Percentiles rank a stretch among this genome's conserved stretches.
These are phyloP conservation scores for Leishmania mexicana DNA, from an alignment of 208 protist species.

Conservation along the genomic window DNA sequence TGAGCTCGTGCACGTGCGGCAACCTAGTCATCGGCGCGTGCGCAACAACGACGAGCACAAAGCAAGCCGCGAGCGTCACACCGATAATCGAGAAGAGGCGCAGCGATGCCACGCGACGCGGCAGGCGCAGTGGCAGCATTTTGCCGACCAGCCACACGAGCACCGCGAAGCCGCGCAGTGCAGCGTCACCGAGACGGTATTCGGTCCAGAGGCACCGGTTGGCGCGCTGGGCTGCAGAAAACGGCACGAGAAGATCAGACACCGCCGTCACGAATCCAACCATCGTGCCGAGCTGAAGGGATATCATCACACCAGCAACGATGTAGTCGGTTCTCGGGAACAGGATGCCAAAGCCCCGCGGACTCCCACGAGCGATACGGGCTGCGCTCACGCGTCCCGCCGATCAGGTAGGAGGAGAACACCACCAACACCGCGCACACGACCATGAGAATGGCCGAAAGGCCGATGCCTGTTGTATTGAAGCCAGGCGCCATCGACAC, in stretches of 20 bases:
- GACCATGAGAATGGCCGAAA: constrained; percentile 54
- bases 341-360: constrained; percentile 53
- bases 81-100: constrained; percentile 73
- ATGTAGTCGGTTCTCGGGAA: constrained; percentile 65
- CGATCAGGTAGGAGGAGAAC: constrained; percentile 74
- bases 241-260: constrained; percentile 48
- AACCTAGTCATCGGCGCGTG: constrained; percentile 39
- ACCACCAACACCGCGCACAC: constrained; percentile 48
- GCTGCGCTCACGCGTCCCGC: constrained; percentile 52
- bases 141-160: constrained; percentile 58
- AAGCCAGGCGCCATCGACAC: constrained; percentile 68
- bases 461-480: constrained; percentile 45
- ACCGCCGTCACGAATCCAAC: constrained; percentile 66
- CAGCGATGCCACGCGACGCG: constrained; percentile 68
- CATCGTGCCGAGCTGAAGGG: constrained; percentile 51
- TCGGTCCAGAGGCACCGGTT: background rate
- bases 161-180: constrained; percentile 32
- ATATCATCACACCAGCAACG: constrained; percentile 44
- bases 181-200: constrained; percentile 14
- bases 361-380: constrained; percentile 52
- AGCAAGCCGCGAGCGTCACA: constrained; percentile 57
- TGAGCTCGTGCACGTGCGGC: constrained; percentile 39
- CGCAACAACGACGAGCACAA: constrained; percentile 62
- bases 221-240: constrained; percentile 23
- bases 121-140: constrained; percentile 63